Evolutionary conservation across 2,329 filamentous ascomycete species (phyloP).

Genomic region (Botryosphaeria dothidea): DNA sequence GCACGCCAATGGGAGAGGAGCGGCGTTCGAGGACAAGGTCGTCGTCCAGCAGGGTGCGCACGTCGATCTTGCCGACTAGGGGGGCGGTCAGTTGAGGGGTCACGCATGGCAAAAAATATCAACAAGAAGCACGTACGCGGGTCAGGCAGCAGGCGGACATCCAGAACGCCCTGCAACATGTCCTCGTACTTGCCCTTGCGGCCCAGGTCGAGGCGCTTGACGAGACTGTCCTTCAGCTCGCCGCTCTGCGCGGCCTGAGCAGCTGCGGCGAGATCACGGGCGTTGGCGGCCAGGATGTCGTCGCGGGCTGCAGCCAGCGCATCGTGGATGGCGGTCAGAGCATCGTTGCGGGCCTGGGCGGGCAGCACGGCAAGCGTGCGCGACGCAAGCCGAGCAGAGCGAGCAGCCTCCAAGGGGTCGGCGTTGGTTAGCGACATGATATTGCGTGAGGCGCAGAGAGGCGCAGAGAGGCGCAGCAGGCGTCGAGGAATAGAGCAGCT

Average conservation of each 20-base stretch:
- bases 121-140: conserved; percentile 61
- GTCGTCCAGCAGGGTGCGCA: conserved; percentile 84
- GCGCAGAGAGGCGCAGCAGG: not conserved
- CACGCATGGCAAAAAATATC: not conserved
- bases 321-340: conserved; percentile 78
- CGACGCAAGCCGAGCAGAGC: conserved; percentile 77
- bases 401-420: conserved; percentile 74
- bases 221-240: conserved; percentile 74
- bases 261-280: conserved; percentile 75
- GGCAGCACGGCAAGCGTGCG: conserved; percentile 80
- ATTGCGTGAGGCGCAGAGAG: not conserved
- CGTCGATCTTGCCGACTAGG: conserved; percentile 77
- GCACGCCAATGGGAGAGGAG: conserved; percentile 93
- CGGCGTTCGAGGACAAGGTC: conserved; percentile 82
- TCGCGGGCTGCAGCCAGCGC: conserved; percentile 71
- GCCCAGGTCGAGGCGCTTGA: conserved; percentile 84
- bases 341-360: conserved; percentile 74
- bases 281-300: conserved; percentile 83
- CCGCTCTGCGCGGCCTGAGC: conserved; percentile 73
- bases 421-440: conserved; percentile 88
- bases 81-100: conserved; percentile 2
- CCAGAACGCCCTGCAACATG: conserved; percentile 92
- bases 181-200: conserved; percentile 93
- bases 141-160: conserved; percentile 81
- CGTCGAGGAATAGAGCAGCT: not conserved